Percentiles rank a stretch among this genome's conserved stretches.
phyloP scores from a whole-genome alignment of 1,139 yeast species.

The Saccharomyces pastorianus region DNA sequence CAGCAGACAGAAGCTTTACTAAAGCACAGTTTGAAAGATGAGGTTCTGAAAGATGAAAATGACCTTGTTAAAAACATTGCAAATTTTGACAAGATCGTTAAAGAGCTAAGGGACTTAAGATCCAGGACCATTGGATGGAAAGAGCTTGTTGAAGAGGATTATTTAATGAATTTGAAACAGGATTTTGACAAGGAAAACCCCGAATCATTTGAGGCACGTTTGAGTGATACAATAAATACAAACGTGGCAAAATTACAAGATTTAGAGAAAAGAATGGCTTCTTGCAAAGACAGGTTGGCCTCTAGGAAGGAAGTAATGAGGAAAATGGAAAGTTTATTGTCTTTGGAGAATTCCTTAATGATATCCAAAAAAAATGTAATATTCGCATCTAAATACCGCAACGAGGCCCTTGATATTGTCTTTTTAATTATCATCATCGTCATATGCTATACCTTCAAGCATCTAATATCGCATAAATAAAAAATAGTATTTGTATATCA shows the following conservation, averaged over 20 bases:
- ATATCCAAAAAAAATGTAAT: slow-evolving; percentile 17
- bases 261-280: slow-evolving; percentile 17
- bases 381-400: slow-evolving; percentile 19
- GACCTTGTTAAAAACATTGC: slow-evolving; percentile 10
- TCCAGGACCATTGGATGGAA: slow-evolving; percentile 9
- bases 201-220: slow-evolving; percentile 14
- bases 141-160: slow-evolving; percentile 9
- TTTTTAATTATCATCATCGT: slow-evolving; percentile 8
- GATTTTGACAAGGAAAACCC: slow-evolving; percentile 13
- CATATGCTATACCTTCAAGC: slow-evolving; percentile 5
- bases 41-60: slow-evolving; percentile 11
- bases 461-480: slow-evolving; percentile 3
- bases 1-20: slow-evolving; percentile 11
- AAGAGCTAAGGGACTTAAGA: slow-evolving; percentile 9
- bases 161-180: slow-evolving; percentile 9
- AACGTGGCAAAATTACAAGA: slow-evolving; percentile 12
- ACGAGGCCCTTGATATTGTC: slow-evolving; percentile 16
- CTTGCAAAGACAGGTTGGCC: slow-evolving; percentile 25
- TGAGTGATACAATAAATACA: slow-evolving; percentile 7
- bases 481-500: not conserved
- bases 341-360: slow-evolving; percentile 19
- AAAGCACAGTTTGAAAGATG: slow-evolving; percentile 10
- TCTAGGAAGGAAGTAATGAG: slow-evolving; percentile 81
- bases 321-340: slow-evolving; percentile 17
- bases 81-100: slow-evolving; percentile 11